A percentile compares a stretch with the other conserved stretches of the same genome.
Evolutionary conservation across 2,329 filamentous ascomycete species (phyloP).

Genomic region (Onygenales sp.): DNA sequence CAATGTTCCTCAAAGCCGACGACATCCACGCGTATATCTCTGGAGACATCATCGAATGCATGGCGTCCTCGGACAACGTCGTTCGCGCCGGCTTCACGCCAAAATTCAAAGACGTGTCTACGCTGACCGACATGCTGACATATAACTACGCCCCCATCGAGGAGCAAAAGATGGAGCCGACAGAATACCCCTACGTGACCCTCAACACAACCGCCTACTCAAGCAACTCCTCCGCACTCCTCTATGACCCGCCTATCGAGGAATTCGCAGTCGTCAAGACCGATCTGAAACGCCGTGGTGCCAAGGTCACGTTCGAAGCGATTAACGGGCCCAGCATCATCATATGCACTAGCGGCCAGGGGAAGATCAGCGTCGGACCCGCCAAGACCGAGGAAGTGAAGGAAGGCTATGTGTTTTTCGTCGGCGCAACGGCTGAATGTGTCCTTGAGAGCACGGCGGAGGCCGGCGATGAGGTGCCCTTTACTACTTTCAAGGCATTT

Average conservation of each 20-base stretch:
- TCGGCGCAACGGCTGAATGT: constrained; percentile 78
- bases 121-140: constrained; percentile 81
- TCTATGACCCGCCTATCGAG: constrained; percentile 94
- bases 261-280: constrained; percentile 88
- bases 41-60: constrained; percentile 91
- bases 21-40: constrained; percentile 86
- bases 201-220: constrained; percentile 76
- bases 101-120: constrained; percentile 94
- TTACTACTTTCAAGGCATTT: constrained; percentile 88
- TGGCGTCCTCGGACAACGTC: constrained; percentile 98
- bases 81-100: constrained; percentile 95
- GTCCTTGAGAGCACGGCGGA: constrained; percentile 58
- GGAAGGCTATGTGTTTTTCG: constrained; percentile 69
- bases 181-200: constrained; percentile 75
- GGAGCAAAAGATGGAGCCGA: constrained; percentile 84
- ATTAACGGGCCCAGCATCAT: constrained; percentile 85
- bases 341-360: constrained; percentile 77
- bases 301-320: constrained; percentile 80
- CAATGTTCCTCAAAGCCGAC: constrained; percentile 90
- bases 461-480: constrained; percentile 46
- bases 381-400: constrained; percentile 62
- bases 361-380: constrained; percentile 74
- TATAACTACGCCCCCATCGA: constrained; percentile 92
- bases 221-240: constrained; percentile 58
- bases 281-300: constrained; percentile 56